Base-by-base conservation (phyloP, 371 early-diverging fungal species). In the Rhizopus microsporus region DNA sequence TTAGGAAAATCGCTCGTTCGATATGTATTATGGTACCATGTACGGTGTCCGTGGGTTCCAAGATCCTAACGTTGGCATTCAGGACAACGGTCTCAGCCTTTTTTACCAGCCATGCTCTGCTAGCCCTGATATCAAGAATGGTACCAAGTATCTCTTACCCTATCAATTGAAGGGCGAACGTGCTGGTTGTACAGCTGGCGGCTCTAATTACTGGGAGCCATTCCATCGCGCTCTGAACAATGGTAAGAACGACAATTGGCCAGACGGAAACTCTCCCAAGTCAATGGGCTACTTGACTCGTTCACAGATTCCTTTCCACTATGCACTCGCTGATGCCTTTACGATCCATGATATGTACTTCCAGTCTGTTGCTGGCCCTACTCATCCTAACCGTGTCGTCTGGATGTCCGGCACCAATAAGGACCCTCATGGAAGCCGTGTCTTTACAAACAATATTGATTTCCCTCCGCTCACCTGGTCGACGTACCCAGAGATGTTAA, bases 281-380 rank as follows among this genome's bases (percentile, higher is more conserved):
- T 65, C 65, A 3, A 62, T 69, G 69, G 69, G 68, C 15, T 68
- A 68, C n/a, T 48, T 64, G 13, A 61, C 37, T 17, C 42, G 69
- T 47, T 51, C 48, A 17, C 57, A 68, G 32, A 60, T 68, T 13
- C 69, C 69, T 23, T 64, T 61, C 56, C 69, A 61, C 32, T 61
- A 57, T 33, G 42, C 54, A 16, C 61, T 68, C 33, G 69, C 65
- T 39, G 69, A 68, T 42, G 56, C 57, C 40, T 68, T 68, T 43
- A 64, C 65, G 29, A 68, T 68, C 51, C 52, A 44, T 16, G 69
- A 68, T n/a, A 68, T 63, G 61, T 68, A 68, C 39, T 63, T 63
- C 57, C 69, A 68, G 43, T 61, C 61, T 32, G 58, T 68, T 8
- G 57, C 56, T 46, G 60, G 63, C 12, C 43, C 68, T 15, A 68